Conservation (phyloP, 306 rosid species). For the Quercus glauca region DNA sequence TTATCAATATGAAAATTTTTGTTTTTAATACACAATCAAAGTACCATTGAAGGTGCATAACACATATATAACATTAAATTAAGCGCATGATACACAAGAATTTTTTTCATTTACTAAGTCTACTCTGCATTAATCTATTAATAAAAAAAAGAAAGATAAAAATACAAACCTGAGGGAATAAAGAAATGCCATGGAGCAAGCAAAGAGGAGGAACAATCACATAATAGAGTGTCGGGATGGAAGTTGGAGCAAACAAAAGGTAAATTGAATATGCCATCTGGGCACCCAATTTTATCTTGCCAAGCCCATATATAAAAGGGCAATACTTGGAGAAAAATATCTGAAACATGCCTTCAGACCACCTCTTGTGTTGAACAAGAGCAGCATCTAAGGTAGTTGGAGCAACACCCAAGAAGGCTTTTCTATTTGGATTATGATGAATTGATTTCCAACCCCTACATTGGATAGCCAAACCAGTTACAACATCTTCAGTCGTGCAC, state of each 20-base stretch:
- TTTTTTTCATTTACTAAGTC: too few relatives aligned
- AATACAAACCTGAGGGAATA: conserved; percentile 60
- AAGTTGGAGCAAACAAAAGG: conserved; percentile 69
- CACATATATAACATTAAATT: too few relatives aligned
- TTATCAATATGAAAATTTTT: too few relatives aligned
- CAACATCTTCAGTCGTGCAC: conserved; percentile 54
- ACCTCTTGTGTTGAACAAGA: conserved; percentile 56
- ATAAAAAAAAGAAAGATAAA: not conserved
- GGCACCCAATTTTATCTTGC: conserved; percentile 47
- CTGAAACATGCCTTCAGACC: conserved; percentile 66
- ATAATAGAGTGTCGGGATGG: conserved; percentile 52
- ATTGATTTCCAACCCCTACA: conserved; percentile 80
- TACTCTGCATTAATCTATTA: not conserved
- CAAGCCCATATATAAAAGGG: conserved; percentile 68
- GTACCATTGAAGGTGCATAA: too few relatives aligned
- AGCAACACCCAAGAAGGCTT: conserved; percentile 63
- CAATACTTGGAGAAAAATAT: conserved; percentile 65
- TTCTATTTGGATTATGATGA: conserved; percentile 57
- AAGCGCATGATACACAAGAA: too few relatives aligned
- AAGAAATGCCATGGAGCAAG: conserved; percentile 49
- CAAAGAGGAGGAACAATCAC: conserved; percentile 52
- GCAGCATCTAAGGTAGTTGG: conserved; percentile 51
- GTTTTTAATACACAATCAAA: too few relatives aligned
- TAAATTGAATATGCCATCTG: conserved; percentile 61
- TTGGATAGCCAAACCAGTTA: conserved; percentile 53